Conservation (phyloP, 2,329 filamentous ascomycete species). For the Madurella fahalii region DNA sequence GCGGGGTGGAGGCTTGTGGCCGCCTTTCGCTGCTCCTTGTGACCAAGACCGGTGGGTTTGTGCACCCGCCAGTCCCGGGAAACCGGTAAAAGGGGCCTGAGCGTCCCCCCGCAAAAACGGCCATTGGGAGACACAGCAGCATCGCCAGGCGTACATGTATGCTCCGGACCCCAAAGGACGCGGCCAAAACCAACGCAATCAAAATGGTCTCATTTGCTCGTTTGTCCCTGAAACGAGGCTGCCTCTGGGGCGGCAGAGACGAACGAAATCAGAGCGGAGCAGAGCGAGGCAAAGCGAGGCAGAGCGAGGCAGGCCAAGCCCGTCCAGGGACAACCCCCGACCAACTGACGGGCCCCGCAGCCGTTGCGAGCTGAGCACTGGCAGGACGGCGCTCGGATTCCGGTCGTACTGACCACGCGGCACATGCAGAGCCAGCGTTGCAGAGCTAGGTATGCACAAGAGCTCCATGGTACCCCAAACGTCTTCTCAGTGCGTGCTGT, state of each 20-base stretch:
- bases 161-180: too few species aligned
- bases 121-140: slow-evolving; percentile 15
- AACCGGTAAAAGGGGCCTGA: slow-evolving; percentile 12
- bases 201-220: too few species aligned
- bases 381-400: not conserved
- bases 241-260: too few species aligned
- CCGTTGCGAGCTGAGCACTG: slow-evolving; percentile 1
- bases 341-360: not conserved
- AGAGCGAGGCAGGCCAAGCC: too few species aligned
- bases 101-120: not conserved
- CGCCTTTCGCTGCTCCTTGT: not conserved
- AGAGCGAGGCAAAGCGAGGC: too few species aligned
- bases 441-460: not conserved
- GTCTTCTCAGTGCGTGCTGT: slow-evolving; percentile 7
- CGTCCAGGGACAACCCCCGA: too few species aligned
- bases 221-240: not conserved
- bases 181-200: too few species aligned
- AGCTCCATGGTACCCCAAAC: not conserved
- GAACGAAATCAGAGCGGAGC: too few species aligned
- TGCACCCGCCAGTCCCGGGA: slow-evolving; percentile 10
- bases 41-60: not conserved
- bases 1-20: not conserved
- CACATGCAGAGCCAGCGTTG: not conserved
- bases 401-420: not conserved
- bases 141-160: not conserved